Base-by-base conservation (phyloP, 2,329 filamentous ascomycete species). In the Raffaelea arxii region DNA sequence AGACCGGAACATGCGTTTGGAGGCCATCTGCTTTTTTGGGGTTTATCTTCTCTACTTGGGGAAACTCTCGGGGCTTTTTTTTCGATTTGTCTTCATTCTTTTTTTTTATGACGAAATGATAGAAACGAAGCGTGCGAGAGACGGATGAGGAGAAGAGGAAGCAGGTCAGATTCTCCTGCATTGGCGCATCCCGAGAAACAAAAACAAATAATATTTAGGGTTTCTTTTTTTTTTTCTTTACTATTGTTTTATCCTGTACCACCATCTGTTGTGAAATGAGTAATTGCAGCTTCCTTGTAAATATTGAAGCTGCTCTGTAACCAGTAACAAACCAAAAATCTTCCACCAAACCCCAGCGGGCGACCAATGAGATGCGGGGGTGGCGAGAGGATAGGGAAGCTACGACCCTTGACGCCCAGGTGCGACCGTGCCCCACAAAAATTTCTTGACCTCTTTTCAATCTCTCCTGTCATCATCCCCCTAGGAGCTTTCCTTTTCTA, bases 31-130 rank as follows among this genome's bases (percentile, higher is more conserved):
- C 21, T 46, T 41, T 35, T 19, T 40, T 46, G n/a, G n/a, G n/a
- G n/a, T n/a, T 46, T 27, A 27, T 41, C 27, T 41, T 39, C n/a
- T n/a, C 38, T 41, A 24, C 38, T n/a, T n/a, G n/a, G n/a, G n/a
- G n/a, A n/a, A n/a, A n/a, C n/a, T n/a, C n/a, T n/a, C n/a, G n/a
- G n/a, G n/a, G 14, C 19, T 36, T 36, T 36, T 36, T 6, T 36
- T 32, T 32, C 27, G 16, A 36, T 18, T 36, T 36, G 16, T 36
- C 32, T n/a, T n/a, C 6, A 36, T 36, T 36, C 32, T 36, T 36
- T 12, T 18, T 39, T 27, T 43, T 47, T 41, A 47, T 36, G 46
- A 47, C 25, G 46, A 37, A 36, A 43, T 47, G 46, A 47, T 36
- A 36, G 32, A 18, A 18, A 36, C 14, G 32, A 36, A 40, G 40